These are phyloP conservation scores for Logfia minima DNA, from an alignment of 129 eudicot genomes.

Conservation along the genomic window DNA sequence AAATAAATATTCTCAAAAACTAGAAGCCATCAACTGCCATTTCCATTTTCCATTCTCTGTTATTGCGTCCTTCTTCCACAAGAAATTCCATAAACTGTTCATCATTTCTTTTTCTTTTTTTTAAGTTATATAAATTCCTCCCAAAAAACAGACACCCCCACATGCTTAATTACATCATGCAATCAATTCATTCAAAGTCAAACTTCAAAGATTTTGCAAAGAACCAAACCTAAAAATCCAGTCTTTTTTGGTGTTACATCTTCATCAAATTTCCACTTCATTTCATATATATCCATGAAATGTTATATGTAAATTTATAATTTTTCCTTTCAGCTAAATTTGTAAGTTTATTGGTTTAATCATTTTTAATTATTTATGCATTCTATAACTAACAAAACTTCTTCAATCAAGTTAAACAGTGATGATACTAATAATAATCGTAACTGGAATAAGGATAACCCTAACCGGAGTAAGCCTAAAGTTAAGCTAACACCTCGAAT, in stretches of 20 bases:
- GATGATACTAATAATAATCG: constrained; percentile 8
- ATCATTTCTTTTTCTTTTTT: background rate
- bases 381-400: constrained; percentile 3
- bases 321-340: background rate
- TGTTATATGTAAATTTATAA: background rate
- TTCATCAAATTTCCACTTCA: constrained; percentile 14
- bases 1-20: constrained; percentile 14
- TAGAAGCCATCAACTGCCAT: constrained; percentile 29
- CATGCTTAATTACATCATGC: constrained; percentile 23
- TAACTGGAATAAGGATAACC: constrained; percentile 17
- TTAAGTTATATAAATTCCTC: background rate
- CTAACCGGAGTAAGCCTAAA: constrained; percentile 21
- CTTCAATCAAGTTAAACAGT: constrained; percentile 28
- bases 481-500: constrained; percentile 18
- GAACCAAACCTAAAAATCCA: constrained; percentile 17
- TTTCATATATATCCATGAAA: background rate
- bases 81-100: constrained; percentile 24
- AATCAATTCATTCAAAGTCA: constrained; percentile 33
- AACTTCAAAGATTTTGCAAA: constrained; percentile 6
- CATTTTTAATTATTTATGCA: constrained; percentile 19
- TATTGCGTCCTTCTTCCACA: constrained; percentile 17
- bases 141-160: constrained; percentile 1
- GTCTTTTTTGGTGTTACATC: constrained; percentile 31
- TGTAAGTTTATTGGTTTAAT: background rate
- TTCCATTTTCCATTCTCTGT: constrained; percentile 11